A percentile compares a stretch with the other conserved stretches of the same genome.
Conservation (phyloP, 2,329 filamentous ascomycete species). For the Nannizziopsis arthrosporioides region DNA sequence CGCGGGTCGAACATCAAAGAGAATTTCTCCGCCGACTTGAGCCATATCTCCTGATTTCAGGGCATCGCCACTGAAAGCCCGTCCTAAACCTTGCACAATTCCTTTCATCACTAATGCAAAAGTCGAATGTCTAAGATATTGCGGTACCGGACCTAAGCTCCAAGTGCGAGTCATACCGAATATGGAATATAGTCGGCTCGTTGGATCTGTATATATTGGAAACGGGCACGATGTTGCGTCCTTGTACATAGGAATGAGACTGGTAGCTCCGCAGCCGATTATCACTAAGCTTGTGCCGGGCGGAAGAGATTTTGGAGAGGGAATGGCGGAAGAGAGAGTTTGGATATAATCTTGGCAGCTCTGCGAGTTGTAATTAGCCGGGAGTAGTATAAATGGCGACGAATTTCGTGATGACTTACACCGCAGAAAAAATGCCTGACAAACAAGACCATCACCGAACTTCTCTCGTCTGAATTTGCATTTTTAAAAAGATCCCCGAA, state of each 20-base stretch:
- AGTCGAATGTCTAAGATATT: slow-evolving; percentile 50
- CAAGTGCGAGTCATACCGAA: slow-evolving; percentile 59
- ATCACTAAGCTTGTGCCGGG: slow-evolving; percentile 52
- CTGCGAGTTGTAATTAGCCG: slow-evolving; percentile 30
- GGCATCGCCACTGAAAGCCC: slow-evolving; percentile 47
- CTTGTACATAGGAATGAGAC: slow-evolving; percentile 56
- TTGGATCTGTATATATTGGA: slow-evolving; percentile 67
- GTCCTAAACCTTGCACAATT: slow-evolving; percentile 48
- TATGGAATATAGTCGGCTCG: slow-evolving; percentile 51
- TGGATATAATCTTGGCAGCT: slow-evolving; percentile 67
- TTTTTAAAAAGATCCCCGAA: slow-evolving; percentile 51
- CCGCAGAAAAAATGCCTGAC: slow-evolving; percentile 72
- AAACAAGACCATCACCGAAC: slow-evolving; percentile 58
- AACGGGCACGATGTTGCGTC: slow-evolving; percentile 53
- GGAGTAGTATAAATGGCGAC: neutral
- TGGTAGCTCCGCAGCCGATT: slow-evolving; percentile 59
- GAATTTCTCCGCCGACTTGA: slow-evolving; percentile 65
- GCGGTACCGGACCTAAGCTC: slow-evolving; percentile 49
- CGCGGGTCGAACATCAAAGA: slow-evolving; percentile 47
- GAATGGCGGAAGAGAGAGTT: slow-evolving; percentile 48
- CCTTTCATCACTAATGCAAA: slow-evolving; percentile 37
- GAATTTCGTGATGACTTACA: slow-evolving; percentile 42
- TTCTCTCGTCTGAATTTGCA: slow-evolving; percentile 22
- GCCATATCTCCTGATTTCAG: slow-evolving; percentile 53
- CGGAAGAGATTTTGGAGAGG: slow-evolving; percentile 38